Evolutionary conservation across 495 filamentous ascomycete species (phyloP), one percentile per base, ranked within the genome.

Genomic region (Extremus antarcticus): DNA sequence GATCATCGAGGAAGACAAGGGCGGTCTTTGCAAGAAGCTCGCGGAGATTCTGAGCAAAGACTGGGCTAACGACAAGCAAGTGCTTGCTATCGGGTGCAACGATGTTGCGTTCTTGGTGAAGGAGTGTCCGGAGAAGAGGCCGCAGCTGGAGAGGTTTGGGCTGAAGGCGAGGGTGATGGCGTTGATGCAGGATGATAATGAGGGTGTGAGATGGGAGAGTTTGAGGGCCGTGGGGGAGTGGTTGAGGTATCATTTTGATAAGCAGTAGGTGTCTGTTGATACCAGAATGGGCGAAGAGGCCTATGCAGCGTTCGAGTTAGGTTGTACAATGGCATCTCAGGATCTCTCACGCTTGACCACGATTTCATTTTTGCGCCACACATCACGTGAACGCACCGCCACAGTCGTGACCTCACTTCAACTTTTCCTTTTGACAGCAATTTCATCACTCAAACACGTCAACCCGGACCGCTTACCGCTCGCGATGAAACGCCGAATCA

Each of bases 1-100:
- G 55, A 96, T 98, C 60, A 74, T 98, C 46, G 92, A 98, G 23
- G 78, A 86, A 49, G 78, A 85, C 61, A 85, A 86, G 43, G 87
- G 85, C 21, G 86, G 84, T 40, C 72, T 95, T 32, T 81, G 86
- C 43, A 85, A 82, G 69, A 88, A 90, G 70, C 74, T 98, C 17
- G 86, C 86, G 3, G 88, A 94, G 65, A 95, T 95, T 40, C 76
- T 98, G 70, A 72, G 76, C 25, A 90, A 94, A 74, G 68, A 64
- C 46, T 96, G 90, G 90, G 87, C 90, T 15, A 85, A 82, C 54
- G 94, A 97, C 69, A 96, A 95, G 74, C 86, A 92, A 63, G 91
- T 97, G 20, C 76, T 98, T 57, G 92, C 94, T 0, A 92, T 97
- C 67, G 94, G 85, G 20, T 96, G 90, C 70, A 96, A 96, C 64